phyloP scores from a whole-genome alignment of 208 protist species.

The Novymonas esmeraldas region DNA sequence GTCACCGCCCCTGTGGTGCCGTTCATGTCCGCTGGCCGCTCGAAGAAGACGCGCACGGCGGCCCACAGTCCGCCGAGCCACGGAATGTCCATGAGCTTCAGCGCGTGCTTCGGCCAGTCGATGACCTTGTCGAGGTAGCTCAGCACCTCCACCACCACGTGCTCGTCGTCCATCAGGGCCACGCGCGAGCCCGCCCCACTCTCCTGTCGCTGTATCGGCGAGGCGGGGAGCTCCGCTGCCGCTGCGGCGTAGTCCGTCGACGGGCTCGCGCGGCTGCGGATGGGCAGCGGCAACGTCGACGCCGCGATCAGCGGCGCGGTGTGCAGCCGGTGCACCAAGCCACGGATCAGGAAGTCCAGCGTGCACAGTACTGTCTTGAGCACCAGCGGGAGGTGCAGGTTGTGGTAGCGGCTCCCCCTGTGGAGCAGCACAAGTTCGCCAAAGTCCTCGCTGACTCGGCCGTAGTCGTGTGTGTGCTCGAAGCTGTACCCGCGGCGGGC shows the following conservation, averaged over 20 bases:
- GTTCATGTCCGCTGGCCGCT: conserved; percentile 12
- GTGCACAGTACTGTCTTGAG: conserved; percentile 48
- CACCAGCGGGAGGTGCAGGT: conserved; percentile 38
- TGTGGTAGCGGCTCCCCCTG: conserved; percentile 33
- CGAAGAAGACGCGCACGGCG: conserved; percentile 56
- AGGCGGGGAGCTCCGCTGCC: not conserved
- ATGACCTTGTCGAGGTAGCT: conserved; percentile 83
- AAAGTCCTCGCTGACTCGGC: conserved; percentile 52
- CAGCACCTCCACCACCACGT: conserved; percentile 60
- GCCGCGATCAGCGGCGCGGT: conserved; percentile 1
- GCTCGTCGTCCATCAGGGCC: conserved; percentile 36
- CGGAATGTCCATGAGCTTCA: conserved; percentile 58
- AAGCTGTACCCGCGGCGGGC: conserved; percentile 82
- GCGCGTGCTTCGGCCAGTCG: conserved; percentile 62
- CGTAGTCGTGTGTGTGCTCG: conserved; percentile 66
- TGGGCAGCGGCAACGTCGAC: not conserved
- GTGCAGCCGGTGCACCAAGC: conserved; percentile 13
- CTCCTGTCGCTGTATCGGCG: conserved; percentile 12
- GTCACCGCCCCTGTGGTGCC: not conserved
- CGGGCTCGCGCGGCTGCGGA: not conserved
- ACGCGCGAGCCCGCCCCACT: not conserved
- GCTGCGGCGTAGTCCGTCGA: not conserved
- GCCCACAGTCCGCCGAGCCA: conserved; percentile 87
- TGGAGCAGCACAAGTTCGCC: conserved; percentile 30
- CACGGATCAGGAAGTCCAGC: conserved; percentile 40